Conservation (phyloP, 768 basidiomycete genomes). For the Collybiopsis confluens region DNA sequence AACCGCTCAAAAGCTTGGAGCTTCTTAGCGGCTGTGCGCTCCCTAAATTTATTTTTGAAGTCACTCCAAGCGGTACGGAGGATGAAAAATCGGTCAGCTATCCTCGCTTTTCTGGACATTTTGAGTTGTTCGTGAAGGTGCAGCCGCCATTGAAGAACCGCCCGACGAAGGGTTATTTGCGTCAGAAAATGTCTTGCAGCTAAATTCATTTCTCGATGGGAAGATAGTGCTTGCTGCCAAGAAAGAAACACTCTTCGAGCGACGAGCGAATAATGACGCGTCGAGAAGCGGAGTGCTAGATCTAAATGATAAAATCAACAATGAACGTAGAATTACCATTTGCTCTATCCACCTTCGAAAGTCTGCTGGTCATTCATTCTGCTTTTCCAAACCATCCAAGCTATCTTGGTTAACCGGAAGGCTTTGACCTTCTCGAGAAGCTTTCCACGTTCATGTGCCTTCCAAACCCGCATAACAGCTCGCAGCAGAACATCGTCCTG, state of each 20-base stretch:
- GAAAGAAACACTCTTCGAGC: slow-evolving; percentile 31
- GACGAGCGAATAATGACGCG: slow-evolving; percentile 37
- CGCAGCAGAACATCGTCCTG: slow-evolving; percentile 57
- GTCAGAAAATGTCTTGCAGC: slow-evolving; percentile 51
- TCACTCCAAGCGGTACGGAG: slow-evolving; percentile 41
- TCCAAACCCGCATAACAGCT: slow-evolving; percentile 63
- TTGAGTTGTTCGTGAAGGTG: slow-evolving; percentile 46
- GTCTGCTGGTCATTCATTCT: slow-evolving; percentile 33
- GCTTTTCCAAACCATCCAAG: slow-evolving; percentile 48
- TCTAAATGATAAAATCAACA: slow-evolving; percentile 26
- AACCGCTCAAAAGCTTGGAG: slow-evolving; percentile 38
- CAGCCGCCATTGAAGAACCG: slow-evolving; percentile 53
- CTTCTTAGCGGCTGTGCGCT: slow-evolving; percentile 39
- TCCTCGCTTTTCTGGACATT: slow-evolving; percentile 48
- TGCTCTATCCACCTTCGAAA: slow-evolving; percentile 39
- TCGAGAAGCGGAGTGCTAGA: slow-evolving; percentile 45
- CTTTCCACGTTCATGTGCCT: slow-evolving; percentile 58
- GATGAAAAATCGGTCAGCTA: slow-evolving; percentile 48
- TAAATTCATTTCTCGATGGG: slow-evolving; percentile 41
- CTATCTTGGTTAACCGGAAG: slow-evolving; percentile 38
- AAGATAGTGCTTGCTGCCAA: slow-evolving; percentile 41
- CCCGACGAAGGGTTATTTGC: slow-evolving; percentile 31
- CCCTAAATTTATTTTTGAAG: slow-evolving; percentile 45
- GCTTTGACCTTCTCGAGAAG: slow-evolving; percentile 51
- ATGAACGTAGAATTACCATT: neutral